Base-by-base conservation (phyloP, 345 rosid species). In the Sisymbrium irio region DNA sequence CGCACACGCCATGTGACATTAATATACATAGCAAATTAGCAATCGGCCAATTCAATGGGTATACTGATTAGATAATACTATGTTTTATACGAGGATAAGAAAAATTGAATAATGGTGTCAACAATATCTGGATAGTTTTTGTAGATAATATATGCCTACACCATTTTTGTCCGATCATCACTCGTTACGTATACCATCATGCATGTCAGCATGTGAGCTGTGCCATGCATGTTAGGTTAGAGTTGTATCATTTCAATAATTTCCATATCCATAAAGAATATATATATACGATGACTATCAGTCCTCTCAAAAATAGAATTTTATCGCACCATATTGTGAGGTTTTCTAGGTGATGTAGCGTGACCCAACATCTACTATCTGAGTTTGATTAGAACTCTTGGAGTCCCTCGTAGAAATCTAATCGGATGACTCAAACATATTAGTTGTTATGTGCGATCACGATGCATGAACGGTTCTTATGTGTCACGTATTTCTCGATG, bases 151-250 rank as follows among this genome's bases (percentile, higher is more conserved):
- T 45, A 46, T 22, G 74, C 1, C 7, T 33, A 45, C 20, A 63
- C 58, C 19, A 12, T 33, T 10, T 60, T 39, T 17, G 20, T 9
- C 20, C 25, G 22, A 13, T 10, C n/a, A 44, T 40, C 55, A 63
- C 44, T 51, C 22, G 54, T 40, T 46, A 72, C 44, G 40, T 9
- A 9, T 42, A 9, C 15, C 15, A 42, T 72, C 77, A 30, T 30
- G 33, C 6, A 73, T 39, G 62, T 67, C 44, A 67, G 62, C 72
- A 53, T 33, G 72, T 65, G 77, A 56, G 71, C 57, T 45, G 33
- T 73, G 65, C 15, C 65, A 65, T 27, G 72, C 65, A 65, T 65
- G 46, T 45, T 65, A 56, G 72, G 77, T 56, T 74, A 20, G 8
- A 53, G 28, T 30, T 41, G 45, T 45, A 72, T 53, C 44, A 72